Conservation (phyloP, 2,329 filamentous ascomycete genomes). For the Ascosphaera apis region DNA sequence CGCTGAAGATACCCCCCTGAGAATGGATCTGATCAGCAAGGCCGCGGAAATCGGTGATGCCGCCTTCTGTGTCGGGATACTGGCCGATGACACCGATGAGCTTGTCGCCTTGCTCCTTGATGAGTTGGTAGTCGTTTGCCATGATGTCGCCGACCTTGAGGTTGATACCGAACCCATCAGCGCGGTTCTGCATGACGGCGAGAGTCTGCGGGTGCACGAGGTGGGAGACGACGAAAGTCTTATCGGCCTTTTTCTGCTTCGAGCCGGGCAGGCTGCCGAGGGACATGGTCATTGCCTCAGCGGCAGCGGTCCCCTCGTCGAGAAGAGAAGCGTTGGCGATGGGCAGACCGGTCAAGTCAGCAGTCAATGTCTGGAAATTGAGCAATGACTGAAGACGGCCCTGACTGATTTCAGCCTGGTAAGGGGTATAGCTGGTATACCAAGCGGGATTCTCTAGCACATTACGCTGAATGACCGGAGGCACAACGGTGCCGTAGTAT, state of each 20-base stretch:
- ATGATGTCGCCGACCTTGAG: constrained; percentile 52
- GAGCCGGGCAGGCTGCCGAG: constrained; percentile 49
- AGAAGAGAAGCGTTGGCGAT: constrained; percentile 80
- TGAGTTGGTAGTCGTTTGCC: constrained; percentile 36
- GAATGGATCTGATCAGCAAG: constrained; percentile 59
- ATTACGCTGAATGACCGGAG: constrained; percentile 79
- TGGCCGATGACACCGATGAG: constrained; percentile 81
- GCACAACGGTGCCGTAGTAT: constrained; percentile 70
- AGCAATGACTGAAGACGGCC: constrained; percentile 75
- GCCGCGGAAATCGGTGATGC: constrained; percentile 48
- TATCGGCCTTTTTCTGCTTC: constrained; percentile 49
- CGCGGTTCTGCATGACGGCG: constrained; percentile 60
- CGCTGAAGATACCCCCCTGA: constrained; percentile 57
- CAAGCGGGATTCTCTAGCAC: constrained; percentile 80
- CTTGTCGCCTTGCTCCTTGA: constrained; percentile 56
- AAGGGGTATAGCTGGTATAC: constrained; percentile 97
- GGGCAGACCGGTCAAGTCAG: constrained; percentile 64
- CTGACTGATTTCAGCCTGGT: constrained; percentile 94
- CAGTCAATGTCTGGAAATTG: constrained; percentile 88
- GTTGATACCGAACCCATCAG: constrained; percentile 74
- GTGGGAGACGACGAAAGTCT: constrained; percentile 65
- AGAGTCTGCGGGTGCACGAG: constrained; percentile 69
- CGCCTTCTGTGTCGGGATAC: constrained; percentile 76
- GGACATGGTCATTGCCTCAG: constrained; percentile 89
- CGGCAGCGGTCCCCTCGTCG: constrained; percentile 78